phyloP scores from a whole-genome alignment of 805 yeast species.

The Yamadazyma philogaea region DNA sequence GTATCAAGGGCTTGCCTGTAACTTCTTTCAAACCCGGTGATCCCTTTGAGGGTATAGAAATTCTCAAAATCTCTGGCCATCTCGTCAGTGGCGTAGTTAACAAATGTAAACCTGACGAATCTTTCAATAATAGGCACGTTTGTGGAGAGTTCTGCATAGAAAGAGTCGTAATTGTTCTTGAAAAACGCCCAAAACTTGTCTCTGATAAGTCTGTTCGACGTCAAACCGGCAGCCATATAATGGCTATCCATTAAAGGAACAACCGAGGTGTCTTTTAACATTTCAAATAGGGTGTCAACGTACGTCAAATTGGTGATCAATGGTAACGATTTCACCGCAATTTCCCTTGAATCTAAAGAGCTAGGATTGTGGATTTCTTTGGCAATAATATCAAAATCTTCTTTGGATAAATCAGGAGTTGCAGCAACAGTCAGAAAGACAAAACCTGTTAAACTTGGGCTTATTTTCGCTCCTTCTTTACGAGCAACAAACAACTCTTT shows the following conservation, averaged over 20 bases:
- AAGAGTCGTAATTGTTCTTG: conserved; percentile 43
- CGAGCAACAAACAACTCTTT: conserved; percentile 26
- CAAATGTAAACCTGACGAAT: conserved; percentile 37
- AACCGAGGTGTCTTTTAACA: conserved; percentile 39
- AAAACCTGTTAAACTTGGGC: conserved; percentile 44
- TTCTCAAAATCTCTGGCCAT: conserved; percentile 29
- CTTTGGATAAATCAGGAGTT: conserved; percentile 28
- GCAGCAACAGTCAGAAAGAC: conserved; percentile 44
- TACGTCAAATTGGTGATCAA: conserved; percentile 34
- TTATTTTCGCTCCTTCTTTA: conserved; percentile 25
- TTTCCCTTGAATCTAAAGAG: conserved; percentile 57
- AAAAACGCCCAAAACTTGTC: conserved; percentile 48
- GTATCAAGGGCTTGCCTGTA: conserved; percentile 55
- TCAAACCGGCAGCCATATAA: conserved; percentile 46
- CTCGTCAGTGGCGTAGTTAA: conserved; percentile 37
- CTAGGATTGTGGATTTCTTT: conserved; percentile 50
- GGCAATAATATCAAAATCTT: conserved; percentile 38
- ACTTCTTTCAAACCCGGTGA: conserved; percentile 53
- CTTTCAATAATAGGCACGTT: conserved; percentile 53
- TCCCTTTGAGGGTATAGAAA: conserved; percentile 30
- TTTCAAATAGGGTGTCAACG: conserved; percentile 36
- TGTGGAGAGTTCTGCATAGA: conserved; percentile 44
- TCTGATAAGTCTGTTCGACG: conserved; percentile 45
- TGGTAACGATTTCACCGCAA: conserved; percentile 57
- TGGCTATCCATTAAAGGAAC: conserved; percentile 61